Conservation (phyloP, 2,329 filamentous ascomycete genomes). For the Bipolaris cookei region DNA sequence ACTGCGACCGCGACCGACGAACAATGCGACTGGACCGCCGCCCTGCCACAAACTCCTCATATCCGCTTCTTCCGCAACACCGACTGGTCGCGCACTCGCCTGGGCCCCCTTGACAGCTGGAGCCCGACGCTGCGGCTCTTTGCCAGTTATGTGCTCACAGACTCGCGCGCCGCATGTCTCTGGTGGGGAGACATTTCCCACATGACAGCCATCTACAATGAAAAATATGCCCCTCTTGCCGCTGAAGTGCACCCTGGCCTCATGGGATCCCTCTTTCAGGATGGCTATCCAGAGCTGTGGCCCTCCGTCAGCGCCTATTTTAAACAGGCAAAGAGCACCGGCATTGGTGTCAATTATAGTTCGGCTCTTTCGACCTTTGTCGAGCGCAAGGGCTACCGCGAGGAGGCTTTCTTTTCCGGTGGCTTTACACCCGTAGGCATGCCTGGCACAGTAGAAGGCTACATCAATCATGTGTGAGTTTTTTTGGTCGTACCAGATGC, state of each 20-base stretch:
- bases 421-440: conserved; percentile 42
- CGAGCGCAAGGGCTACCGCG: conserved; percentile 38
- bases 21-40: conserved; percentile 37
- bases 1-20: conserved; percentile 3
- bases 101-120: conserved; percentile 39
- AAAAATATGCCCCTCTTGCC: conserved; percentile 37
- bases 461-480: conserved; percentile 17
- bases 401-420: conserved; percentile 44
- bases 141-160: conserved; percentile 39
- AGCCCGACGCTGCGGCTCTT: conserved; percentile 38
- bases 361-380: conserved; percentile 31
- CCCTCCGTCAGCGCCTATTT: conserved; percentile 31
- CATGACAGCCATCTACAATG: conserved; percentile 45
- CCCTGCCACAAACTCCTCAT: conserved; percentile 40
- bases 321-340: conserved; percentile 31
- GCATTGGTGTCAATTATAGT: conserved; percentile 35
- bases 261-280: conserved; percentile 40
- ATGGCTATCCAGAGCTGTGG: conserved; percentile 42
- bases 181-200: conserved; percentile 41
- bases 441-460: conserved; percentile 31
- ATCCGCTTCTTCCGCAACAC: conserved; percentile 42
- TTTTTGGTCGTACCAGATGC: background rate
- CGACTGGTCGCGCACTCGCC: conserved; percentile 35
- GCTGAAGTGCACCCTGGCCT: conserved; percentile 37
- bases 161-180: conserved; percentile 42